Conservation (phyloP, 148 eudicot genomes). For the Fagopyrum tataricum region DNA sequence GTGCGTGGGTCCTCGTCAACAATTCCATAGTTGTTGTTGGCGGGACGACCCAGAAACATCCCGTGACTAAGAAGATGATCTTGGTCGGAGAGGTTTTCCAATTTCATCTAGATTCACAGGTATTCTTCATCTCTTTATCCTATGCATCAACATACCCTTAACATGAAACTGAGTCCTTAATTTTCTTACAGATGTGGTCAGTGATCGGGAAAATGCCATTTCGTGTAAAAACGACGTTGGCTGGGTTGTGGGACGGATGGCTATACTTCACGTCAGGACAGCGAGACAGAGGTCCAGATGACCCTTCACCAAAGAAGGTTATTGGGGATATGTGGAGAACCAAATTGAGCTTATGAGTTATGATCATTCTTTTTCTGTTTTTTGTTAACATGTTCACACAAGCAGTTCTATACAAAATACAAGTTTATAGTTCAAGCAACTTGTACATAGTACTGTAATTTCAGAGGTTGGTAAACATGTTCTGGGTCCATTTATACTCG, state of each 20-base stretch:
- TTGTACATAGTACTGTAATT: too few species aligned
- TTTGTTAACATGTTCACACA: too few species aligned
- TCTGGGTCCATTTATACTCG: too few species aligned
- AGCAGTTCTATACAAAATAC: too few species aligned
- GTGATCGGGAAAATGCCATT: slow-evolving; percentile 38
- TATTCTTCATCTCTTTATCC: slow-evolving; percentile 10
- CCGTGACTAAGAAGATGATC: slow-evolving; percentile 34
- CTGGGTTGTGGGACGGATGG: slow-evolving; percentile 48
- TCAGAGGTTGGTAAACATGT: too few species aligned
- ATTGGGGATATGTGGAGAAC: slow-evolving; percentile 38
- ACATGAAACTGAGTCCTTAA: not conserved
- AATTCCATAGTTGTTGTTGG: slow-evolving; percentile 37
- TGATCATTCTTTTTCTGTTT: not conserved
- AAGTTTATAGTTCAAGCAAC: too few species aligned
- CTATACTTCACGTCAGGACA: slow-evolving; percentile 44
- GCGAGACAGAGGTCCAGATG: slow-evolving; percentile 41
- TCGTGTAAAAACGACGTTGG: slow-evolving; percentile 41
- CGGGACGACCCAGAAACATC: slow-evolving; percentile 41
- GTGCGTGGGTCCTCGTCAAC: slow-evolving; percentile 34
- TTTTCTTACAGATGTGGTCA: slow-evolving; percentile 29
- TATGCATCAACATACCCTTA: not conserved
- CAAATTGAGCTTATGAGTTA: slow-evolving; percentile 26
- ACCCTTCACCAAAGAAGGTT: slow-evolving; percentile 33
- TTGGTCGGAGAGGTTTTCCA: slow-evolving; percentile 37
- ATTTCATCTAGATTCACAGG: slow-evolving; percentile 28